Evolutionary conservation across 1,139 yeast genomes (phyloP), one percentile per base, ranked within the genome.

Genomic region (Candida neerlandica): DNA sequence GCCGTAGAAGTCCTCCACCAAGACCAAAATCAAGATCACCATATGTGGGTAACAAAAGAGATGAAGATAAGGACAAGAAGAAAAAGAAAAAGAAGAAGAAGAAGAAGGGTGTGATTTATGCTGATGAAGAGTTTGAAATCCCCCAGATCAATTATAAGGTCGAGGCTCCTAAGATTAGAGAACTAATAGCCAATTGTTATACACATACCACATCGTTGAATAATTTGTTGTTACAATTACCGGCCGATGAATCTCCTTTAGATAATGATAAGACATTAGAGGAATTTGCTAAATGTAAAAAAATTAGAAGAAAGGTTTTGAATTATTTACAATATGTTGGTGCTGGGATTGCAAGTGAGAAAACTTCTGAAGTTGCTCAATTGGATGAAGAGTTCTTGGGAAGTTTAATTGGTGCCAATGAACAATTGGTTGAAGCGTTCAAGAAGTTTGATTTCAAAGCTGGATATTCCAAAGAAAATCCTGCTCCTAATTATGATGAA

Each of bases 321-420:
- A 75, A 90, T 56, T 91, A 91, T 64, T 75, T 94, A 55, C 98
- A 94, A 67, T 77, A 83, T 51, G 89, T 90, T 39, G 87, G 87
- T 40, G 86, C 77, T 1, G 81, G 81, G 3, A 71, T 71, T 44
- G 63, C 64, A 9, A 50, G 55, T 3, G 61, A 57, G 15, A 75
- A 76, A 53, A 55, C 63, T 5, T 52, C 58, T 1, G 75, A 64
- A 49, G 65, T 65, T 2, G 54, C 62, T 14, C 67, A 64, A 3
- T 64, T 74, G 67, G 80, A 84, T 50, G 97, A 91, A 56, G 96
- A 89, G 62, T 87, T 85, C 56, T 71, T 94, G 58, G 98, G 97
- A 9, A 80, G 92, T 46, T 76, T 94, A 57, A 82, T 94, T 52
- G 86, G 82, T 55, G 96, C 97, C 45, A 94, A 94, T 64, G 99